Percentiles rank a stretch among this genome's conserved stretches.
Conservation (phyloP, 148 eudicot species). For the Chenopodium suecicum region DNA sequence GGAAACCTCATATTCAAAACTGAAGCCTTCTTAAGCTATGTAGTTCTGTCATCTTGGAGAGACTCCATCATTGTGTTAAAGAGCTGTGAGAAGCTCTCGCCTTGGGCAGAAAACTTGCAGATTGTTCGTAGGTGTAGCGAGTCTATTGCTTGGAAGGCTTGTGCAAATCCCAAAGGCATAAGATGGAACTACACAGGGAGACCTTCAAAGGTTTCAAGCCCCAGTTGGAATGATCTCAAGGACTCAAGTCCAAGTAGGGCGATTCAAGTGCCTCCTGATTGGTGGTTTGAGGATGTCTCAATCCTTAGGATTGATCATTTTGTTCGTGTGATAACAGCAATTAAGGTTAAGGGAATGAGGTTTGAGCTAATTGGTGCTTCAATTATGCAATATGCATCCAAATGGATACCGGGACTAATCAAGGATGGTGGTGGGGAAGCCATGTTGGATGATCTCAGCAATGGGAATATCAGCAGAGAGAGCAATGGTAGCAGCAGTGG, state of each 20-base stretch:
- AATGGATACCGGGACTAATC: conserved; percentile 79
- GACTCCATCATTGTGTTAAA: conserved; percentile 87
- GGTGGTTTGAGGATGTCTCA: conserved; percentile 98
- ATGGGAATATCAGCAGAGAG: conserved; percentile 28
- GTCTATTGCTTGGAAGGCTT: conserved; percentile 97
- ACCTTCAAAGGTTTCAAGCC: conserved; percentile 60
- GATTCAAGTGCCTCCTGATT: conserved; percentile 67
- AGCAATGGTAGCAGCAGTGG: conserved; percentile 27
- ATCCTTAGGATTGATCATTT: conserved; percentile 89
- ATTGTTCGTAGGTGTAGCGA: conserved; percentile 94
- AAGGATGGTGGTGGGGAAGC: conserved; percentile 42
- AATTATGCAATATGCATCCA: conserved; percentile 73
- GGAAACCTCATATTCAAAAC: conserved; percentile 97
- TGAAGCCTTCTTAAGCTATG: conserved; percentile 92
- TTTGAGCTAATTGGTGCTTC: conserved; percentile 78
- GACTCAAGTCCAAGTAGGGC: conserved; percentile 67
- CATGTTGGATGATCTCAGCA: conserved; percentile 38
- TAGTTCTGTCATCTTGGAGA: conserved; percentile 90
- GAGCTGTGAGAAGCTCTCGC: conserved; percentile 86
- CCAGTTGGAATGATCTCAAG: conserved; percentile 71
- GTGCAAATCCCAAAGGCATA: conserved; percentile 91
- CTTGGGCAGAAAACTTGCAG: conserved; percentile 98
- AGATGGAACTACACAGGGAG: conserved; percentile 81
- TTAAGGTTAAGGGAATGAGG: conserved; percentile 96
- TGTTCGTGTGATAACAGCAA: conserved; percentile 92